Conservation (phyloP, 2,329 filamentous ascomycete genomes). For the Volutella citrinella region DNA sequence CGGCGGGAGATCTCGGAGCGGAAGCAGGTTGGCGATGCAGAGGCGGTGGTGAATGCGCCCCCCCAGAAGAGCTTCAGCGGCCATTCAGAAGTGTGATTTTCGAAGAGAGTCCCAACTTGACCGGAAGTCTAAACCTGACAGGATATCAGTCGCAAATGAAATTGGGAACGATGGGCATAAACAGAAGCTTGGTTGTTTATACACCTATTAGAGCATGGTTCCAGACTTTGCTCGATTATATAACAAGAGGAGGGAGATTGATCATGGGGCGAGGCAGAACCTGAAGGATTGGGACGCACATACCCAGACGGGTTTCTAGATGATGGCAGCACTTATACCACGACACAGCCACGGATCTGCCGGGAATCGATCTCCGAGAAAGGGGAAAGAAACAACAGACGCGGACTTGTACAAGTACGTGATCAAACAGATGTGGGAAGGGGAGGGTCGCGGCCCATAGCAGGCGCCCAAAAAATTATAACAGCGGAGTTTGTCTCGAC, state of each 20-base stretch:
- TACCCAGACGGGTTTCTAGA: background rate
- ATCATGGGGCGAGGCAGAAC: background rate
- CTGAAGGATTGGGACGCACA: background rate
- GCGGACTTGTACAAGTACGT: too few relatives aligned
- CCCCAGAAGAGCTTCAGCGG: slow-evolving; percentile 32
- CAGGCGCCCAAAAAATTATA: background rate
- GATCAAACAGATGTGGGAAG: background rate
- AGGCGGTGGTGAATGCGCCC: slow-evolving; percentile 64
- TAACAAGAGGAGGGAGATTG: background rate
- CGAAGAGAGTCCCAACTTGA: too few relatives aligned
- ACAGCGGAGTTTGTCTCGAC: background rate
- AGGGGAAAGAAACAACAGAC: too few relatives aligned
- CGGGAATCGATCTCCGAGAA: too few relatives aligned
- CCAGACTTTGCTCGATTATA: background rate
- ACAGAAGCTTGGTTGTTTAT: background rate
- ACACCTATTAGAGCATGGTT: too few relatives aligned
- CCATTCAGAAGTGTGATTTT: too few relatives aligned
- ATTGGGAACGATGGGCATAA: background rate
- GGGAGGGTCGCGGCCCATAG: background rate
- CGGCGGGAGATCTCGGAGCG: slow-evolving; percentile 74
- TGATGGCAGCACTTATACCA: background rate
- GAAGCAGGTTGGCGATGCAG: slow-evolving; percentile 86
- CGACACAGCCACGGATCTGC: too few relatives aligned
- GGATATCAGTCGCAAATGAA: background rate
- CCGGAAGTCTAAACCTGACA: slow-evolving; percentile 26